Percentiles rank a stretch among this genome's conserved stretches.
Conservation (phyloP, 2,329 filamentous ascomycete genomes). For the Colletotrichum viniferum region DNA sequence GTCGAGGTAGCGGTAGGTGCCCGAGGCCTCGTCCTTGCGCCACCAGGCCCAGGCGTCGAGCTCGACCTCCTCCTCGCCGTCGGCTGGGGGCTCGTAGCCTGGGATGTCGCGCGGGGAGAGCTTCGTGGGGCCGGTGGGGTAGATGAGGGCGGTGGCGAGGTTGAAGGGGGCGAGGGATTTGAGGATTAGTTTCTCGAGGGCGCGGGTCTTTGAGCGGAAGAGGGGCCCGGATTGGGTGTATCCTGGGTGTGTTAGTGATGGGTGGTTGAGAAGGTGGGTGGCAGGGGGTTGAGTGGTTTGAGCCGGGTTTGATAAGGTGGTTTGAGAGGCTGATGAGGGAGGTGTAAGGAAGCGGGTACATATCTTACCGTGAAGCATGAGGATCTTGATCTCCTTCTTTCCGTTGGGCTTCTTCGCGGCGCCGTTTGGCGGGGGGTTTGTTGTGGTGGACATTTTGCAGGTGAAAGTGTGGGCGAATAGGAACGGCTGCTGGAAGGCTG, state of each 20-base stretch:
- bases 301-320: background rate
- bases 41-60: conserved; percentile 84
- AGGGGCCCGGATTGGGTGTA: conserved; percentile 88
- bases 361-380: conserved; percentile 74
- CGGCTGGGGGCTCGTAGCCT: conserved; percentile 55
- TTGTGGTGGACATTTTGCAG: conserved; percentile 4
- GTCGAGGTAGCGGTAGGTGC: conserved; percentile 71
- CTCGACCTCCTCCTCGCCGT: conserved; percentile 40
- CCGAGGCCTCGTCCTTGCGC: conserved; percentile 68
- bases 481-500: background rate
- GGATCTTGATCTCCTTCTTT: conserved; percentile 65
- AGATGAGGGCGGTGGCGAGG: conserved; percentile 61
- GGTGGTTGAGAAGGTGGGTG: background rate
- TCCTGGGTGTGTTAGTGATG: conserved; percentile 48
- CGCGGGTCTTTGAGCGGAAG: conserved; percentile 88
- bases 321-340: background rate
- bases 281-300: background rate
- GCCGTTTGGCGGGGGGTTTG: conserved; percentile 20
- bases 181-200: conserved; percentile 77
- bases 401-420: conserved; percentile 34
- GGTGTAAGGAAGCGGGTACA: background rate
- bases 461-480: background rate
- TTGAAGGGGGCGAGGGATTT: conserved; percentile 71
- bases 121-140: conserved; percentile 71
- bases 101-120: conserved; percentile 72